These are phyloP conservation scores for Calophaca sinica DNA, from an alignment of 306 rosid species.

Conservation along the genomic window DNA sequence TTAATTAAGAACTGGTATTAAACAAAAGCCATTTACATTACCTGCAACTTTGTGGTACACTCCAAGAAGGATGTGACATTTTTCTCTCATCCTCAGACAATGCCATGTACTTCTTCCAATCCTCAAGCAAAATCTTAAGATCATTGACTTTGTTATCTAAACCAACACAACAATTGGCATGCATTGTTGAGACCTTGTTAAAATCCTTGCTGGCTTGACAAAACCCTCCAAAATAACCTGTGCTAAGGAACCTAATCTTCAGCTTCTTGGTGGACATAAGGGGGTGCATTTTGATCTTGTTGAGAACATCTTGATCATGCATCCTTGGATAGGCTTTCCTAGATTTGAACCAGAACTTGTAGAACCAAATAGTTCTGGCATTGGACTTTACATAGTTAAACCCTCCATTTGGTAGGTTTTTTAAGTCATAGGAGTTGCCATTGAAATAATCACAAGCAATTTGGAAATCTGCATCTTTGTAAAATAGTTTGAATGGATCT, in stretches of 20 bases:
- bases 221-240: conserved; percentile 76
- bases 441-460: conserved; percentile 70
- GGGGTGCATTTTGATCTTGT: conserved; percentile 59
- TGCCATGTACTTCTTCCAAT: conserved; percentile 67
- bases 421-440: conserved; percentile 55
- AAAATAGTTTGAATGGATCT: conserved; percentile 69
- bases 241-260: conserved; percentile 69
- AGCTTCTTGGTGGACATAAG: conserved; percentile 48
- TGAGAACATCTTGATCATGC: conserved; percentile 86
- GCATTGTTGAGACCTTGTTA: conserved; percentile 69
- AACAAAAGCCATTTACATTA: conserved; percentile 31
- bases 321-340: conserved; percentile 46
- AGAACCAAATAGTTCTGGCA: conserved; percentile 59
- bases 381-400: conserved; percentile 76
- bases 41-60: conserved; percentile 75
- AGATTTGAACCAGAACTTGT: conserved; percentile 74
- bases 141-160: conserved; percentile 71
- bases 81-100: conserved; percentile 15
- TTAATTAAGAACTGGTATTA: background rate
- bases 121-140: conserved; percentile 73
- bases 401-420: conserved; percentile 75
- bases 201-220: conserved; percentile 62
- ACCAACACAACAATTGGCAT: conserved; percentile 92
- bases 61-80: conserved; percentile 57
- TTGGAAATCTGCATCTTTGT: conserved; percentile 73